phyloP scores from a whole-genome alignment of 768 basidiomycete species.

The Dacryopinax primogenitus region DNA sequence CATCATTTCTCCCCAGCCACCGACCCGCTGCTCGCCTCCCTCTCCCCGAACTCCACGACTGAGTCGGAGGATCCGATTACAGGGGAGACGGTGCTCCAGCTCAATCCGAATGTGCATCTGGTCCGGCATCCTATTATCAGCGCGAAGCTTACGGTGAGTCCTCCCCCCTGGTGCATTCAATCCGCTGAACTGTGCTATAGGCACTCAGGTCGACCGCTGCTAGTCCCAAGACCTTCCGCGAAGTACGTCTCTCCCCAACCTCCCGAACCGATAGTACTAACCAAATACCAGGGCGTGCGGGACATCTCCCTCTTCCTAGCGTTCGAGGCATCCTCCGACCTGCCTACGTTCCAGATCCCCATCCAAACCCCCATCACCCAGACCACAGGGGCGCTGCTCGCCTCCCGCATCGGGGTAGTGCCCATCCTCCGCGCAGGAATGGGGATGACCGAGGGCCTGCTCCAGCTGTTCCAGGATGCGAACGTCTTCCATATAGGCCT shows the following conservation, averaged over 20 bases:
- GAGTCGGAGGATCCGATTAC: no score
- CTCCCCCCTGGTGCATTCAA: background rate
- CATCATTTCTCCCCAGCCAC: no score
- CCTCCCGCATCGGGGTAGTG: constrained; percentile 67
- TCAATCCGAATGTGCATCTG: background rate
- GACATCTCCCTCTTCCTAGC: constrained; percentile 66
- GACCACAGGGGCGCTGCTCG: constrained; percentile 66
- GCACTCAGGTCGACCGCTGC: constrained; percentile 44
- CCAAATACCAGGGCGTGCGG: constrained; percentile 44
- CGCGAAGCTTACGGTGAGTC: constrained; percentile 50
- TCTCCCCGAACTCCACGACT: background rate
- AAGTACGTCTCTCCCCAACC: constrained; percentile 33
- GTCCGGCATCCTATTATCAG: constrained; percentile 61
- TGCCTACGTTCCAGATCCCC: constrained; percentile 23
- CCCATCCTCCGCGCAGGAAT: constrained; percentile 89
- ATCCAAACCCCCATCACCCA: constrained; percentile 67
- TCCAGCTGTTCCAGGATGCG: constrained; percentile 76
- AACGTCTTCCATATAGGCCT: constrained; percentile 85
- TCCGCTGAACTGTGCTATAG: background rate
- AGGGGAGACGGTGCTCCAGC: no score
- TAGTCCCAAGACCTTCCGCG: constrained; percentile 61
- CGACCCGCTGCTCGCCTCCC: background rate
- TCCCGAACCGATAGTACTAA: background rate
- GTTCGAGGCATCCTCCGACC: constrained; percentile 62
- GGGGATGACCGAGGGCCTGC: constrained; percentile 81